Conservation (phyloP, 2,329 filamentous ascomycete genomes). For the Pseudomassariella vexata region DNA sequence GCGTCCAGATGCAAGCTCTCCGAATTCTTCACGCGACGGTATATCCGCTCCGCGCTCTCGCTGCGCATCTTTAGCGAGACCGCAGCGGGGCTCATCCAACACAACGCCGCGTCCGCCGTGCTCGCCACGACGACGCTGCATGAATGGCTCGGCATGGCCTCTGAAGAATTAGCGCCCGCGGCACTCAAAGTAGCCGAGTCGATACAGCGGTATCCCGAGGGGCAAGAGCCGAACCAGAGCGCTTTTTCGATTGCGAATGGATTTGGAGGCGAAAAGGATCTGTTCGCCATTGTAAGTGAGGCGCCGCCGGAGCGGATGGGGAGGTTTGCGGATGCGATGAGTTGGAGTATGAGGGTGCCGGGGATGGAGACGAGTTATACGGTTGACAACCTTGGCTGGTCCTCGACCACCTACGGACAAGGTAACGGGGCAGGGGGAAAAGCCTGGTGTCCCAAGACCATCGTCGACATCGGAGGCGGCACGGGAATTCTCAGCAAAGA, state of each 20-base stretch:
- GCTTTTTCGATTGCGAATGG: constrained; percentile 9
- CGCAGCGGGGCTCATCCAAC: constrained; percentile 1
- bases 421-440: background rate
- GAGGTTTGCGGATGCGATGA: constrained; percentile 12
- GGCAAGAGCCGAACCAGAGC: constrained; percentile 5
- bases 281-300: constrained; percentile 7
- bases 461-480: constrained; percentile 12
- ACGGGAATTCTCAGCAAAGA: constrained; percentile 9
- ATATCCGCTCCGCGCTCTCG: constrained; percentile 8
- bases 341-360: constrained; percentile 9
- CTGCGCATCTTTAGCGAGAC: constrained; percentile 7
- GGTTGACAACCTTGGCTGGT: constrained; percentile 10
- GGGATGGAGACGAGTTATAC: constrained; percentile 9
- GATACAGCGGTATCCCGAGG: constrained; percentile 6
- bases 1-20: constrained; percentile 6
- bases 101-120: constrained; percentile 5
- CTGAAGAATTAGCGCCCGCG: constrained; percentile 8
- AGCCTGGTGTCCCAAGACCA: constrained; percentile 7
- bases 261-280: constrained; percentile 8
- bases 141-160: constrained; percentile 10
- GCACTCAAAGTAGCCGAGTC: constrained; percentile 8
- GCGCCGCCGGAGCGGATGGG: constrained; percentile 7
- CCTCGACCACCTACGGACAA: too few species aligned
- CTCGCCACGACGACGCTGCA: constrained; percentile 9
- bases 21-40: constrained; percentile 4